These are phyloP conservation scores for Teratosphaeria viscida DNA, from an alignment of 2,329 filamentous ascomycete species.

Conservation along the genomic window DNA sequence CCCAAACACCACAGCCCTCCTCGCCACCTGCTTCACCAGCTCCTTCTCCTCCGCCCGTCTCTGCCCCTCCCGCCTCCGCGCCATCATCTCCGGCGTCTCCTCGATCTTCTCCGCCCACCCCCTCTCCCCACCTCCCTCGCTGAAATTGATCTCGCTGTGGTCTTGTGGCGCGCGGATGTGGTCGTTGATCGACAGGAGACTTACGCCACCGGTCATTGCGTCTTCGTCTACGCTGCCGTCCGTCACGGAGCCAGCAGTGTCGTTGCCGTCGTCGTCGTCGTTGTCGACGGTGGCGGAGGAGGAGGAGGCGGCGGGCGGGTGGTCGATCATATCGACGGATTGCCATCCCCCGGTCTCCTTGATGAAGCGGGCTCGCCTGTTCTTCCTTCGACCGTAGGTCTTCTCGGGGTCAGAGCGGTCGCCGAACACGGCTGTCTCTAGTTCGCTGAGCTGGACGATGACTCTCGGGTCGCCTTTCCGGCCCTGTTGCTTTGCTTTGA, in stretches of 20 bases:
- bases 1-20: constrained; percentile 49
- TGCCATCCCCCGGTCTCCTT: constrained; percentile 30
- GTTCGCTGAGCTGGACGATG: constrained; percentile 39
- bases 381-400: constrained; percentile 36
- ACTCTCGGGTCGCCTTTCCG: constrained; percentile 43
- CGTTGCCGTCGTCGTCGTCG: constrained; percentile 8
- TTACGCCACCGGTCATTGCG: neutral
- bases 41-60: constrained; percentile 42
- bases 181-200: constrained; percentile 1
- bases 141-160: constrained; percentile 45
- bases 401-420: constrained; percentile 36
- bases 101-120: constrained; percentile 42
- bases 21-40: constrained; percentile 52
- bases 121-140: constrained; percentile 44
- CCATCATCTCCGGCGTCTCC: constrained; percentile 43
- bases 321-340: constrained; percentile 35
- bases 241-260: constrained; percentile 7
- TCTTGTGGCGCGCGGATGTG: constrained; percentile 30
- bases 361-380: constrained; percentile 33
- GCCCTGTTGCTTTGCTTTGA: constrained; percentile 20
- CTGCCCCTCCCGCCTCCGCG: constrained; percentile 41
- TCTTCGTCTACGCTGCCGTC: constrained; percentile 1
- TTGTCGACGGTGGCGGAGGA: neutral
- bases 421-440: constrained; percentile 43
- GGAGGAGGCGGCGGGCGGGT: neutral